These are phyloP conservation scores for Erigeron philadelphicus DNA, from an alignment of 140 eudicot genomes.

Conservation along the genomic window DNA sequence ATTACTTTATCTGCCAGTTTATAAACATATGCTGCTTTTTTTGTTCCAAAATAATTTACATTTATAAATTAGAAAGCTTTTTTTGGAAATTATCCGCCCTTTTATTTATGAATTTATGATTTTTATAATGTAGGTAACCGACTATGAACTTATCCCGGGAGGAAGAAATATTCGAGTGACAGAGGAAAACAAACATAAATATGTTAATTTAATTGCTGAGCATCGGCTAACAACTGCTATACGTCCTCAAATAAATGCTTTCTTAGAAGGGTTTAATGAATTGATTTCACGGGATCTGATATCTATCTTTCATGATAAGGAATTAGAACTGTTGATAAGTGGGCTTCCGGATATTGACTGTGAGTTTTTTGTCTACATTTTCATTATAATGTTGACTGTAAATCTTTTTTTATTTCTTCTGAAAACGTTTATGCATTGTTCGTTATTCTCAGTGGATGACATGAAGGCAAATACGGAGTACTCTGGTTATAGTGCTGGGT, in stretches of 20 bases:
- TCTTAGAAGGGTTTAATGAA: slow-evolving; percentile 86
- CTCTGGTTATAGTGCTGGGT: slow-evolving; percentile 89
- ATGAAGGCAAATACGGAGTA: slow-evolving; percentile 97
- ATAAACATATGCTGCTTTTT: too few species aligned
- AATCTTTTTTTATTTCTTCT: not conserved
- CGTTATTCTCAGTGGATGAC: slow-evolving; percentile 66
- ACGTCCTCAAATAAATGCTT: slow-evolving; percentile 96
- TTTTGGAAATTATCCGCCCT: too few species aligned
- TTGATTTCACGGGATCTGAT: slow-evolving; percentile 69
- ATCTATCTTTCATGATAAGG: slow-evolving; percentile 90
- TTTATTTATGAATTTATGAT: slow-evolving; percentile 4
- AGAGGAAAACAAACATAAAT: slow-evolving; percentile 91
- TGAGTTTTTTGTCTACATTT: slow-evolving; percentile 34
- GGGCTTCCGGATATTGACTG: slow-evolving; percentile 98
- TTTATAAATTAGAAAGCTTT: too few species aligned
- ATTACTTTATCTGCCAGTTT: too few species aligned
- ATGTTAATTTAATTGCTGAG: slow-evolving; percentile 93
- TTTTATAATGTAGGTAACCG: slow-evolving; percentile 66
- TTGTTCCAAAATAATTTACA: too few species aligned
- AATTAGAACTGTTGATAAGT: slow-evolving; percentile 82
- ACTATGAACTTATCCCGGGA: slow-evolving; percentile 84
- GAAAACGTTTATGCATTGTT: not conserved
- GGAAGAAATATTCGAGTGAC: slow-evolving; percentile 96
- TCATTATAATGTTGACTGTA: not conserved
- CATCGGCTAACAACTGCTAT: slow-evolving; percentile 97